Conservation (phyloP, 1,284 basidiomycete species). For the Macrocystidia cucumis region DNA sequence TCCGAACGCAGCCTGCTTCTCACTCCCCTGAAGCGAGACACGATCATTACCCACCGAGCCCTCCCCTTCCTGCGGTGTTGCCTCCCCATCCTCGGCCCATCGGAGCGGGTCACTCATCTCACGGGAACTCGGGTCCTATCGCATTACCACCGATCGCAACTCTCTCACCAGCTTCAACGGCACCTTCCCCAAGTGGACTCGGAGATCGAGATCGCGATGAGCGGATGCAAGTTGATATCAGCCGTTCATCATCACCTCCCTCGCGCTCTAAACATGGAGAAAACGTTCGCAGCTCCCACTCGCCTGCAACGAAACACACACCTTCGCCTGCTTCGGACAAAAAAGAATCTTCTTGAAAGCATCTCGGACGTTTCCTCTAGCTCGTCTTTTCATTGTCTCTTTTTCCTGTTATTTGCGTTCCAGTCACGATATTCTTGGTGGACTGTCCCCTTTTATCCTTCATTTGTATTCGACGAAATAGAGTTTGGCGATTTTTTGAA, state of each 20-base stretch:
- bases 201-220: constrained; percentile 35
- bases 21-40: constrained; percentile 57
- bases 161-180: constrained; percentile 47
- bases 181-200: constrained; percentile 38
- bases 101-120: constrained; percentile 36
- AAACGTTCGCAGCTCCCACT: constrained; percentile 20
- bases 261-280: constrained; percentile 40
- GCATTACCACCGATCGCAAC: constrained; percentile 59
- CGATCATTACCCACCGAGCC: constrained; percentile 43
- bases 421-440: neutral
- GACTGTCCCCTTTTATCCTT: neutral
- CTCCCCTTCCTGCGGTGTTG: constrained; percentile 47
- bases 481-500: no score
- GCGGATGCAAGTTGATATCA: constrained; percentile 41
- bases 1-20: constrained; percentile 59
- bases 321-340: constrained; percentile 35
- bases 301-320: constrained; percentile 35
- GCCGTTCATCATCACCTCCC: constrained; percentile 35
- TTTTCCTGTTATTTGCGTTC: constrained; percentile 4
- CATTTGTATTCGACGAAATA: no score
- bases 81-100: constrained; percentile 69
- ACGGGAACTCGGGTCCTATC: constrained; percentile 23
- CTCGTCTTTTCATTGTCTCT: constrained; percentile 6
- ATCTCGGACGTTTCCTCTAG: constrained; percentile 9
- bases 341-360: constrained; percentile 19